phyloP scores from a whole-genome alignment of 169 alveolate genomes.

The Plasmodium relictum region DNA sequence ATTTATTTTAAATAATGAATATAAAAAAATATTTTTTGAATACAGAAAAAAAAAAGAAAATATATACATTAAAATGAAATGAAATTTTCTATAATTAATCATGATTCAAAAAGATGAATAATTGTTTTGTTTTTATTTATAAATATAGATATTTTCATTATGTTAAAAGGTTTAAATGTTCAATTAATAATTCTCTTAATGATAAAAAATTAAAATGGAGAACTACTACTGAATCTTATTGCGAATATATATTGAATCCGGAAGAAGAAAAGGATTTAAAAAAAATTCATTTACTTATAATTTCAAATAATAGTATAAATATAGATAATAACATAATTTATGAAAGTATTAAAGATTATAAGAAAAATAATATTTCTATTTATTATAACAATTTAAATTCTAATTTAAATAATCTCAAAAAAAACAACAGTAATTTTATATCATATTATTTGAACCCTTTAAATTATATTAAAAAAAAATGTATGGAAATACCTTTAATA shows the following conservation, averaged over 20 bases:
- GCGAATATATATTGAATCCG: conserved; percentile 60
- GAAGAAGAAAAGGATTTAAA: conserved; percentile 59
- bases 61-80: no score
- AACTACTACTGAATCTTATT: conserved; percentile 70
- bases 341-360: conserved; percentile 67
- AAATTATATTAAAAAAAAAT: conserved; percentile 28
- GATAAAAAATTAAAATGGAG: conserved; percentile 58
- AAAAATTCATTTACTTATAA: conserved; percentile 30
- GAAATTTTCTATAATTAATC: background rate
- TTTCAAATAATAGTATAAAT: conserved; percentile 35
- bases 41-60: background rate
- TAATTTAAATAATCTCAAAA: conserved; percentile 31
- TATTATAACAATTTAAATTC: conserved; percentile 53
- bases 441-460: conserved; percentile 32
- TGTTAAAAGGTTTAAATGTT: conserved; percentile 65
- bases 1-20: no score
- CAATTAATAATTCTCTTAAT: conserved; percentile 28
- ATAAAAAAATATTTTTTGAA: no score
- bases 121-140: background rate
- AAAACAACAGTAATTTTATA: conserved; percentile 16
- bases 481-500: conserved; percentile 34
- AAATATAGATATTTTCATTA: conserved; percentile 16
- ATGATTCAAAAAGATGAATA: conserved; percentile 37
- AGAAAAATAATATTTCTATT: conserved; percentile 39
- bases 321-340: conserved; percentile 42